Evolutionary conservation across 2,329 filamentous ascomycete genomes (phyloP), one percentile per base, ranked within the genome.

Genomic region (Monilinia polystroma): DNA sequence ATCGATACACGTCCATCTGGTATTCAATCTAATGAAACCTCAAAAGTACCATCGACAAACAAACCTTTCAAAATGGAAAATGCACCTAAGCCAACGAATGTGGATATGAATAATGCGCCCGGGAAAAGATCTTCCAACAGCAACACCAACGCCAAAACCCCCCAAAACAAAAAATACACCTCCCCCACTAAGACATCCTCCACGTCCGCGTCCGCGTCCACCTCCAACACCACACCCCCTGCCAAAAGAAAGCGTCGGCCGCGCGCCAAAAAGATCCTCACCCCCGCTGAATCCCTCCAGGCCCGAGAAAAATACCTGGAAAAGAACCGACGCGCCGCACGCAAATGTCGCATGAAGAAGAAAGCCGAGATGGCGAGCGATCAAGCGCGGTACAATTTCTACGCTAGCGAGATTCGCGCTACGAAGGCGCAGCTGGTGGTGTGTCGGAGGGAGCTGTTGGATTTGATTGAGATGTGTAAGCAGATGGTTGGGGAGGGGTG

Each of bases 341-440:
- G 45, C 5, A 60, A 60, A 49, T 60, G 58, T 38, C 58, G 58
- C n/a, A 47, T 60, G 16, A 60, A 60, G 45, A 60, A 60, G 23
- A 60, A 60, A 20, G 58, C 45, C 8, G 58, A 60, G 20, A 51
- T 60, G 45, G 45, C 4, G 8, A 20, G 26, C 7, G 58, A 60
- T 51, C 45, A 60, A 7, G 58, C 45, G 8, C 49, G 20, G 18
- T 60, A 49, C 3, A 20, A 60, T 10, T 32, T 4, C 29, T 60
- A 49, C 18, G 29, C 35, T 8, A 12, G 7, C 6, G 29, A 51
- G 32, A 23, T 60, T 1, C n/a, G 47, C 8, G 45, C 29, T 20
- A 51, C 45, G 7, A 60, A 51, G 12, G 20, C 2, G 2, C 29
- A 60, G 45, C 10, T 60, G 6, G 45, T 14, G 20, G 58, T 23